Base-by-base conservation (phyloP, 192 early-diverging fungal genomes). In the Gamsiella multidivaricata region DNA sequence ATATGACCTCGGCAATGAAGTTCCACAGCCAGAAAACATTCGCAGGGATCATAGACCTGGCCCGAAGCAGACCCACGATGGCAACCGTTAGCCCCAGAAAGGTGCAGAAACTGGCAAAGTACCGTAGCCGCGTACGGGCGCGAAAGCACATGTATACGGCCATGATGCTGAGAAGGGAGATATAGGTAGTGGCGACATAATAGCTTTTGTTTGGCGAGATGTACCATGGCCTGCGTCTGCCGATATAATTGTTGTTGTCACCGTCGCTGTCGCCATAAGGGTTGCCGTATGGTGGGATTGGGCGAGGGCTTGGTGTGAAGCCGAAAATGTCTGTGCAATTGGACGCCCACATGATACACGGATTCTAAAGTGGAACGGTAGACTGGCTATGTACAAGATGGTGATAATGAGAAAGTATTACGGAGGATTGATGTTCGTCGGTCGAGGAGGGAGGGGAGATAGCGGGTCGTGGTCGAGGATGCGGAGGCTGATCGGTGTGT, bases 21-120 rank as follows among this genome's bases (percentile, higher is more conserved):
- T 69, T 69, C 65, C 65, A 69, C 8, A 51, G n/a, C 74, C 74
- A 78, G 47, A 58, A 78, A 18, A 22, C 11, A 10, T 53, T 43
- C 8, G 53, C 10, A 3, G 2, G 2, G 10, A 78, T 2, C 3
- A 8, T 34, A 14, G 29, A 2, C 3, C 32, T 23, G 23, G 26
- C 10, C 3, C 42, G n/a, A 22, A 78, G 60, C 32, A 50, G 22
- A 0, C 74, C 74, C 5, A 52, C 11, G 8, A 69, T 28, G 39
- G 60, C 59, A 12, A 63, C 36, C 1, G 61, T 25, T 3, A 78
- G 50, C 0, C 43, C 54, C 2, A 68, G 17, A n/a, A 31, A 23
- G 0, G 65, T 69, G 47, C 33, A 54, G 15, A 56, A 15, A 23
- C 46, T 32, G 22, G 61, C 74, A 20, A 54, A 37, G 6, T 49